These are phyloP conservation scores for Phalaenopsis aphrodite DNA, from an alignment of 106 monocot genomes.

Conservation along the genomic window DNA sequence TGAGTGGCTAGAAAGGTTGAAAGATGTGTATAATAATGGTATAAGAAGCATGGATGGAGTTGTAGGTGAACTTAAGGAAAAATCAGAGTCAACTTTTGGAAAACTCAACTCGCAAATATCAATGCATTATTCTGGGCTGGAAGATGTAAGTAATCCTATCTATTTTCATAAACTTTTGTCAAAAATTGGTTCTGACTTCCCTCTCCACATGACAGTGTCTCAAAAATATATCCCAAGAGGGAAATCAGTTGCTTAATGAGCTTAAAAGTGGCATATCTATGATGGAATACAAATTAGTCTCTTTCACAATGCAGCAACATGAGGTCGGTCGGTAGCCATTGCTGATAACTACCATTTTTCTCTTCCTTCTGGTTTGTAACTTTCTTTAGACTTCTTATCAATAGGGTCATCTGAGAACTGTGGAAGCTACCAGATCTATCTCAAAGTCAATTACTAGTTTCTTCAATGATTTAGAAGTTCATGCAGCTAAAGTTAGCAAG, in stretches of 20 bases:
- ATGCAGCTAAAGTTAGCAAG: constrained; percentile 46
- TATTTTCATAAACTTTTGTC: not conserved
- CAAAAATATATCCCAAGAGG: constrained; percentile 41
- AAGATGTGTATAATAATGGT: constrained; percentile 33
- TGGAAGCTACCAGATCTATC: constrained; percentile 66
- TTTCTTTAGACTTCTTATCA: not conserved
- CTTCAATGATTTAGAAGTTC: constrained; percentile 52
- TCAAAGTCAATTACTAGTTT: constrained; percentile 60
- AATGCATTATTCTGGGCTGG: constrained; percentile 38
- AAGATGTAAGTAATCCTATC: constrained; percentile 35
- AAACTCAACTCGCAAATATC: constrained; percentile 51
- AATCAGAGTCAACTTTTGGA: constrained; percentile 33
- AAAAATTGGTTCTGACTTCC: not conserved
- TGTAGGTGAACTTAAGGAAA: constrained; percentile 38
- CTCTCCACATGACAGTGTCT: constrained; percentile 31
- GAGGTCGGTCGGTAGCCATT: constrained; percentile 13
- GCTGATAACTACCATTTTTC: not conserved
- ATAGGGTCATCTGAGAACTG: constrained; percentile 65
- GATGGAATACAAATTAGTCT: constrained; percentile 47
- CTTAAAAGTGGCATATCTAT: constrained; percentile 36
- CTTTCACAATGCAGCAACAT: constrained; percentile 33
- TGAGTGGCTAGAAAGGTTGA: constrained; percentile 35
- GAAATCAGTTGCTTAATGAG: constrained; percentile 50
- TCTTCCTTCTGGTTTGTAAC: not conserved
- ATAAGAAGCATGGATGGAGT: constrained; percentile 33